Conservation (phyloP, 2,329 filamentous ascomycete genomes). For the Westerdykella aurantiaca region DNA sequence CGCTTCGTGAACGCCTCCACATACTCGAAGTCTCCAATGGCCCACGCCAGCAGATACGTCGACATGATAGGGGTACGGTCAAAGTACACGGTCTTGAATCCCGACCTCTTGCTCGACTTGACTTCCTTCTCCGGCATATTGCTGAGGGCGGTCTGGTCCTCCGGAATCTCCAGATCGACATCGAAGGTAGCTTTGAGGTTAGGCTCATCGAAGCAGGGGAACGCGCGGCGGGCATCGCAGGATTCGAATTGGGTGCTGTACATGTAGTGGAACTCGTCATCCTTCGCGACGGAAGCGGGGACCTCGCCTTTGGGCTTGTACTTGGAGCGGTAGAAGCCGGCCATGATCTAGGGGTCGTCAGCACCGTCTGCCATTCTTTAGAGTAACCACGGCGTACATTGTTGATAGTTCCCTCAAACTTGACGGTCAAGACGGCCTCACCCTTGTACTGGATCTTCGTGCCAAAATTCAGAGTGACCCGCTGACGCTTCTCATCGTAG, state of each 20-base stretch:
- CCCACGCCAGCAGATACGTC: conserved; percentile 93
- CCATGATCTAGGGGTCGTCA: conserved; percentile 52
- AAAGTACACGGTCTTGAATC: conserved; percentile 76
- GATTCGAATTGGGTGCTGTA: conserved; percentile 97
- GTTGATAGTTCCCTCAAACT: conserved; percentile 78
- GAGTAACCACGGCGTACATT: conserved; percentile 49
- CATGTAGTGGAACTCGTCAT: conserved; percentile 58
- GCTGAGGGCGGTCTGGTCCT: conserved; percentile 80
- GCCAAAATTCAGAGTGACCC: conserved; percentile 71
- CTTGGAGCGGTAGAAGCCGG: conserved; percentile 88
- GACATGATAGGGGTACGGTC: conserved; percentile 92
- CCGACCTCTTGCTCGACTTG: conserved; percentile 64
- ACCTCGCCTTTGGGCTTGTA: conserved; percentile 76
- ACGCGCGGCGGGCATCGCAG: conserved; percentile 88
- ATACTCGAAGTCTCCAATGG: conserved; percentile 94
- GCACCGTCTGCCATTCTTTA: neutral
- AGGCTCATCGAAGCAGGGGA: conserved; percentile 97
- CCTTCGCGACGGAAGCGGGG: conserved; percentile 70
- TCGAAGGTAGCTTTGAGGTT: conserved; percentile 96
- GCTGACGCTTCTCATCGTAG: conserved; percentile 79
- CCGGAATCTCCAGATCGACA: conserved; percentile 84
- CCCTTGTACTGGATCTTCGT: conserved; percentile 63
- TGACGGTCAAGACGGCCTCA: conserved; percentile 62
- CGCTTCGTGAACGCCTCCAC: conserved; percentile 86
- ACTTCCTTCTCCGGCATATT: conserved; percentile 88